Evolutionary conservation across 495 filamentous ascomycete genomes (phyloP).

Genomic region (Aspergillus bertholletiae): DNA sequence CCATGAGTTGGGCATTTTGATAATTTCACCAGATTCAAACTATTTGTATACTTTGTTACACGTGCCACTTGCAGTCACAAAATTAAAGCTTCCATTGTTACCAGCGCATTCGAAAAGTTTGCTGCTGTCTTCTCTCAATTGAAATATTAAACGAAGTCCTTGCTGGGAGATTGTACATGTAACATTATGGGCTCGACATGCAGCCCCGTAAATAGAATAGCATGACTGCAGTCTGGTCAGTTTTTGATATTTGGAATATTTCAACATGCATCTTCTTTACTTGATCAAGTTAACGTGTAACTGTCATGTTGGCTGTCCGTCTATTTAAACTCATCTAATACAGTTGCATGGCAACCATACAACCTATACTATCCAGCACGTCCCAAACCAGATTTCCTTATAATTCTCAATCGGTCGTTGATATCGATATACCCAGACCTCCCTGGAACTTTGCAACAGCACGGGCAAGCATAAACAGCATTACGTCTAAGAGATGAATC

Average conservation of each 20-base stretch:
- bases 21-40: background rate
- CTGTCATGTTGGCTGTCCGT: background rate
- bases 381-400: too few relatives aligned
- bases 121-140: background rate
- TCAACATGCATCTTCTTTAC: background rate
- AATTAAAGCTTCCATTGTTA: background rate
- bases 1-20: background rate
- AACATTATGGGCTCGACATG: background rate
- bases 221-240: background rate
- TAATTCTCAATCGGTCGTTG: too few relatives aligned
- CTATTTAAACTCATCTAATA: background rate
- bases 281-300: background rate
- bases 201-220: background rate
- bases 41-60: background rate
- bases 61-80: background rate
- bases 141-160: background rate
- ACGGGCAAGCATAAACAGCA: too few relatives aligned
- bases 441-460: too few relatives aligned
- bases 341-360: background rate
- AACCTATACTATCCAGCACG: background rate
- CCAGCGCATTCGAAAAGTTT: background rate
- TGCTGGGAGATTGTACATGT: background rate
- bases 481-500: too few relatives aligned
- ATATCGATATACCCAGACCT: too few relatives aligned
- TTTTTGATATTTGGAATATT: background rate